A percentile compares a stretch with the other conserved stretches of the same genome.
Evolutionary conservation across 2,329 filamentous ascomycete species (phyloP).

Genomic region (Colletotrichum lentis): DNA sequence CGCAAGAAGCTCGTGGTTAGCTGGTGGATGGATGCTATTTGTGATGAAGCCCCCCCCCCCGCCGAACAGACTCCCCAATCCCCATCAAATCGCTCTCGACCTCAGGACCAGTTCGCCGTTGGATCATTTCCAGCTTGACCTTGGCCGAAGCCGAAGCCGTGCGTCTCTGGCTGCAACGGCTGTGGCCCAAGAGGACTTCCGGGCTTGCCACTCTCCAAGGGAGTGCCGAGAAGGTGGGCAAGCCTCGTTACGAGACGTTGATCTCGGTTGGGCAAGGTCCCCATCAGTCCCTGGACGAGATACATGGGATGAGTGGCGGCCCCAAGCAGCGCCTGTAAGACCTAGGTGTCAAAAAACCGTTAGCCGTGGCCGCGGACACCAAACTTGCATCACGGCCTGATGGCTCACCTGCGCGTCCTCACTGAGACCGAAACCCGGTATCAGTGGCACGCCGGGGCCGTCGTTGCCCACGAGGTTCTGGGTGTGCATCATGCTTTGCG

Average conservation of each 20-base stretch:
- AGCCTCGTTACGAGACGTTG: conserved; percentile 26
- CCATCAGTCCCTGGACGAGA: conserved; percentile 34
- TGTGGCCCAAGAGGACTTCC: conserved; percentile 35
- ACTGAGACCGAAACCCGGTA: conserved; percentile 15
- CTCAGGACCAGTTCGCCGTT: conserved; percentile 30
- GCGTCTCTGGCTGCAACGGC: conserved; percentile 34
- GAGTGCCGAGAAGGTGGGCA: conserved; percentile 28
- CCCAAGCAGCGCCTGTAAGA: conserved; percentile 24
- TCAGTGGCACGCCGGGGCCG: conserved; percentile 11
- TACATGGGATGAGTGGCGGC: conserved; percentile 36
- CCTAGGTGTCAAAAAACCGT: conserved; percentile 6
- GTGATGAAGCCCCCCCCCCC: no score
- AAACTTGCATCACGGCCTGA: neutral
- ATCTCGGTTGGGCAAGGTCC: conserved; percentile 36
- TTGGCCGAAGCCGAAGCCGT: conserved; percentile 35
- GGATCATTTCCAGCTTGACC: conserved; percentile 32
- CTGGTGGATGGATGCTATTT: neutral
- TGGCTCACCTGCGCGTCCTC: conserved; percentile 31
- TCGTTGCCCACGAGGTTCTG: conserved; percentile 19
- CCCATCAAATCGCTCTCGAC: neutral
- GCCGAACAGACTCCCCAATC: neutral
- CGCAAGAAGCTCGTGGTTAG: neutral
- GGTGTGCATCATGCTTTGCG: conserved; percentile 21
- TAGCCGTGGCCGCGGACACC: neutral
- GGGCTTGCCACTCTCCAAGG: conserved; percentile 26